phyloP scores from a whole-genome alignment of 2,329 filamentous ascomycete genomes.

The Talaromyces rugulosus region DNA sequence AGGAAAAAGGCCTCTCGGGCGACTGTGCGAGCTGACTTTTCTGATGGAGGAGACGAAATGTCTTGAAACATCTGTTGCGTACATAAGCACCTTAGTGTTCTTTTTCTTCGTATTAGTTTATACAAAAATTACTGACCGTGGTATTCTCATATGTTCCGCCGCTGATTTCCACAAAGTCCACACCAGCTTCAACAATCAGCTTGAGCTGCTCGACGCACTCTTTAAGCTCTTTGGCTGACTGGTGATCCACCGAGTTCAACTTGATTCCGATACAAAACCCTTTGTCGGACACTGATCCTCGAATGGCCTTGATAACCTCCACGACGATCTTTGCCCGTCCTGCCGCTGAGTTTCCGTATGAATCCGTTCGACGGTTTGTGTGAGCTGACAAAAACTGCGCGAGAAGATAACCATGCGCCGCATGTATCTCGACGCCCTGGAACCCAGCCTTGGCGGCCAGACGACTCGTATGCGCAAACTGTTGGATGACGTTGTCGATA shows the following conservation, averaged over 20 bases:
- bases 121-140: slow-evolving; percentile 25
- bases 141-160: slow-evolving; percentile 58
- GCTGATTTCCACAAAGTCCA: slow-evolving; percentile 64
- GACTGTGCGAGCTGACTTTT: slow-evolving; percentile 37
- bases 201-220: slow-evolving; percentile 56
- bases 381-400: slow-evolving; percentile 35
- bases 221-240: slow-evolving; percentile 27
- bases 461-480: slow-evolving; percentile 52
- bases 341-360: slow-evolving; percentile 44
- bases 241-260: slow-evolving; percentile 49
- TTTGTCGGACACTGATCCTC: slow-evolving; percentile 36
- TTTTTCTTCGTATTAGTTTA: slow-evolving; percentile 16
- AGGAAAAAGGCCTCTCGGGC: slow-evolving; percentile 65
- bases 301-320: slow-evolving; percentile 41
- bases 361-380: slow-evolving; percentile 46
- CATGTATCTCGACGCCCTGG: slow-evolving; percentile 52
- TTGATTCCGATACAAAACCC: slow-evolving; percentile 47
- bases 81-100: not conserved
- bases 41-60: not conserved
- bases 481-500: slow-evolving; percentile 49
- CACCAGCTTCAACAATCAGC: slow-evolving; percentile 33
- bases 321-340: slow-evolving; percentile 46
- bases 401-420: slow-evolving; percentile 49
- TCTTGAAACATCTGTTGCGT: slow-evolving; percentile 30
- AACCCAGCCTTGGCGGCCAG: slow-evolving; percentile 49